Base-by-base conservation (phyloP, 225 moss, liverwort and hornwort species). In the Pseudoscleropodium purum region DNA sequence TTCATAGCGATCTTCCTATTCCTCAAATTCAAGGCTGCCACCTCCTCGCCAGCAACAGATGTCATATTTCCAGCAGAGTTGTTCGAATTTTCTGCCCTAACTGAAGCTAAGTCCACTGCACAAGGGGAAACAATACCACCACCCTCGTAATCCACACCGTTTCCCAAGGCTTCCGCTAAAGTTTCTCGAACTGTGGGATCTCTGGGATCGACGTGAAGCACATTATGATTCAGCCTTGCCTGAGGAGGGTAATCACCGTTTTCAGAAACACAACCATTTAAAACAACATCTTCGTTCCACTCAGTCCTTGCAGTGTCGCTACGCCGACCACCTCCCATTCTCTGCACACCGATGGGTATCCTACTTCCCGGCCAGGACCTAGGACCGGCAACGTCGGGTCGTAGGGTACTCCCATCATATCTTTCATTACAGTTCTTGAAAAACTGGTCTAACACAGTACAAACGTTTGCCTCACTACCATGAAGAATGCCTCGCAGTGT, bases 401-500 rank as follows among this genome's bases (percentile, higher is more conserved):
- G 94, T 60, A 85, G 92, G 84, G 87, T 81, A 72, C 86, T 79
- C 87, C 94, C 92, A 43, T 93, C 87, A 82, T 90, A 91, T 67
- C 86, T 85, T 54, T 86, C 83, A 59, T 90, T 94, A 75, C 93
- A 92, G 65, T 90, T 94, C 77, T 92, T 92, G 47, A 96, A 97
- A 86, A 97, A 96, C 43, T 93, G 93, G 43, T 94, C 83, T 37
- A 96, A 90, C 89, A 89, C 91, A 57, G 91, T 69, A 80, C 85
- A 85, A 59, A 96, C 81, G 81, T 96, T 92, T 72, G 91, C 93
- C 87, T 92, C 92, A 60, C 89, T 78, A 43, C 92, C 91, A 13
- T 88, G 60, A 63, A 97, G 92, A 80, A 96, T 90, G 69, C 81
- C 82, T 75, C 94, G 92, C 80, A 97, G 87, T n/a, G 92, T 95